Conservation (phyloP, 2,329 filamentous ascomycete genomes). For the Cladosporium sp. region DNA sequence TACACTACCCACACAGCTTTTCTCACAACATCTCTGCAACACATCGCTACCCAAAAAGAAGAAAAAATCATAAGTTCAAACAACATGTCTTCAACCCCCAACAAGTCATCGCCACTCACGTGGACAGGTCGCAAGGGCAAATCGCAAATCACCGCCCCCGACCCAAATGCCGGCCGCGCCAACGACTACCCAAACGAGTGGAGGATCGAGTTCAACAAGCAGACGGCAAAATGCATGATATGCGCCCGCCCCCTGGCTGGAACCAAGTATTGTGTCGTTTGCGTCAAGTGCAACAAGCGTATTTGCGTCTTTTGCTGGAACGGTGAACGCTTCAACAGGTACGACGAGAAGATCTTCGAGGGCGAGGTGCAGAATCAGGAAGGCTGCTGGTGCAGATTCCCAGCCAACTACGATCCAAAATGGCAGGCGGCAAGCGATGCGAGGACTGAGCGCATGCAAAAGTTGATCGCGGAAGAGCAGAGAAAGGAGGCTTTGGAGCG, state of each 20-base stretch:
- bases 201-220: conserved; percentile 16
- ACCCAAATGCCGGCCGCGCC: conserved; percentile 6
- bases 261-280: conserved; percentile 17
- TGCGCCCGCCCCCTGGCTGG: conserved; percentile 16
- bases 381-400: conserved; percentile 19
- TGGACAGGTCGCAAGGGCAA: background rate
- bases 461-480: background rate
- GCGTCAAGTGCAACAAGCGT: conserved; percentile 16
- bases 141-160: background rate
- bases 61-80: too few relatives aligned
- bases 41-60: too few relatives aligned
- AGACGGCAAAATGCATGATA: conserved; percentile 22
- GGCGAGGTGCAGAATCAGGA: conserved; percentile 13
- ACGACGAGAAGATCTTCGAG: conserved; percentile 15
- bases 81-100: too few relatives aligned
- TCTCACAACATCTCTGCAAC: too few relatives aligned
- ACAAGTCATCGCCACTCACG: too few relatives aligned
- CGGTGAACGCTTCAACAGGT: conserved; percentile 15
- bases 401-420: conserved; percentile 3
- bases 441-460: conserved; percentile 1
- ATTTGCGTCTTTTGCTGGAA: conserved; percentile 17
- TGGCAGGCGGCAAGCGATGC: conserved; percentile 6
- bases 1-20: too few relatives aligned
- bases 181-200: conserved; percentile 13
- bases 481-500: background rate